Evolutionary conservation across 2,329 filamentous ascomycete species (phyloP).

Genomic region (Verticillium albo-atrum): DNA sequence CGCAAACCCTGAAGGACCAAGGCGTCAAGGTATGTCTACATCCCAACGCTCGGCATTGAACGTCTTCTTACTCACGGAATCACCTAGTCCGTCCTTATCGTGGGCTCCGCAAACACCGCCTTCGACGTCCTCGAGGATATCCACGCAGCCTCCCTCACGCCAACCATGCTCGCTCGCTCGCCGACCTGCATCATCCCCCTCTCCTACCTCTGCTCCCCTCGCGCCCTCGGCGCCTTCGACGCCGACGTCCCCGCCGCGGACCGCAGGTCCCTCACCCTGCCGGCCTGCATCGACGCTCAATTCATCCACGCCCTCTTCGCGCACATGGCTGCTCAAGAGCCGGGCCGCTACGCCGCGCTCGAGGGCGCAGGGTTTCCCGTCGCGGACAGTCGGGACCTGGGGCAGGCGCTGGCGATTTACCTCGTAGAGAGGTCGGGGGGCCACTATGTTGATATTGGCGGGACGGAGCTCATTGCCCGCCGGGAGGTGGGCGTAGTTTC

Average conservation of each 20-base stretch:
- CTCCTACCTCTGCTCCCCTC: constrained; percentile 19
- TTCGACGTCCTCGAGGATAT: constrained; percentile 35
- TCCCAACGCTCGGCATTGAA: neutral
- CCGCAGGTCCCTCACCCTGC: constrained; percentile 6
- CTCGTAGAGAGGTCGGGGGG: constrained; percentile 22
- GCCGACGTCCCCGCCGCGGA: constrained; percentile 15
- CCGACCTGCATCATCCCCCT: constrained; percentile 28
- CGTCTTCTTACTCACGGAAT: neutral
- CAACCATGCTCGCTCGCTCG: constrained; percentile 29
- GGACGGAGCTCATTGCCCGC: constrained; percentile 18
- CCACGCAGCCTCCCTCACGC: constrained; percentile 20
- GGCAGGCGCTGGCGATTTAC: constrained; percentile 12
- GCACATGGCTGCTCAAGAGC: constrained; percentile 20
- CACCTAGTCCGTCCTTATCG: constrained; percentile 21
- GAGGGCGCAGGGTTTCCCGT: constrained; percentile 29
- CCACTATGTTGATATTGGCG: constrained; percentile 27
- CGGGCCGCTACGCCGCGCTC: constrained; percentile 27
- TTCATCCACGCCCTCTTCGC: constrained; percentile 15
- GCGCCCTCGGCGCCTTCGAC: constrained; percentile 24
- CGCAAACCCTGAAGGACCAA: constrained; percentile 9
- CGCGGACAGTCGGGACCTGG: constrained; percentile 20
- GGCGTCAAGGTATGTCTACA: constrained; percentile 11
- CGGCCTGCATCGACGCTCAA: constrained; percentile 16
- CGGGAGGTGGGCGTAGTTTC: constrained; percentile 20
- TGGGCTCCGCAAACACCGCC: constrained; percentile 35